phyloP scores from a whole-genome alignment of 805 yeast species.

The Saturnispora silvae region DNA sequence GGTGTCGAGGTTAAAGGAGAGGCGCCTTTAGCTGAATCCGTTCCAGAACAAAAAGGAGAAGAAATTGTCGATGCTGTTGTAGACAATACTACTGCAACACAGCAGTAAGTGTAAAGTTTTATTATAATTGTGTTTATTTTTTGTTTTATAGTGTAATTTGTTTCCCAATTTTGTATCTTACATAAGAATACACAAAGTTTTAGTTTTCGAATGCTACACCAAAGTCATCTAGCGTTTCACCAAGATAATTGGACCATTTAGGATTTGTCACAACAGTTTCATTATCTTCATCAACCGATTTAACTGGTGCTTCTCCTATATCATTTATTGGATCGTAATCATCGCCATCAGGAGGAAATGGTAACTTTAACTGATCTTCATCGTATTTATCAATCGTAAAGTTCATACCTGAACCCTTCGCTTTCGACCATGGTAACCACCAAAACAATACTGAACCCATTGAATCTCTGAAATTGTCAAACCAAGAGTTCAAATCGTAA shows the following conservation, averaged over 20 bases:
- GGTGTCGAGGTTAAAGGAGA: neutral
- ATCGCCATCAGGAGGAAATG: slow-evolving; percentile 92
- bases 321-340: slow-evolving; percentile 16
- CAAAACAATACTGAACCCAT: slow-evolving; percentile 59
- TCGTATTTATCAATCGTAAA: slow-evolving; percentile 48
- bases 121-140: neutral
- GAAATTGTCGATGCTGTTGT: no score
- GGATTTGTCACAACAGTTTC: slow-evolving; percentile 7
- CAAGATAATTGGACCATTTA: slow-evolving; percentile 63
- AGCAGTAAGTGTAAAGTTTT: neutral
- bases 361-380: slow-evolving; percentile 53
- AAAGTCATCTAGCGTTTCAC: slow-evolving; percentile 75
- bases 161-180: neutral
- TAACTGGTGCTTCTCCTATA: neutral
- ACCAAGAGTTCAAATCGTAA: slow-evolving; percentile 54
- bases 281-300: slow-evolving; percentile 8
- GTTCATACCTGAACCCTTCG: slow-evolving; percentile 48
- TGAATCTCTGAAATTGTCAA: slow-evolving; percentile 38
- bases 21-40: neutral
- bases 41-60: no score
- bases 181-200: no score
- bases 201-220: slow-evolving; percentile 79
- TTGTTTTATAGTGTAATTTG: slow-evolving; percentile 1
- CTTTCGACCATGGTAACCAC: slow-evolving; percentile 62
- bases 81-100: neutral